Percentiles rank a stretch among this genome's conserved stretches.
Conservation (phyloP, 23 red algal species). For the Gracilaria gracilis region DNA sequence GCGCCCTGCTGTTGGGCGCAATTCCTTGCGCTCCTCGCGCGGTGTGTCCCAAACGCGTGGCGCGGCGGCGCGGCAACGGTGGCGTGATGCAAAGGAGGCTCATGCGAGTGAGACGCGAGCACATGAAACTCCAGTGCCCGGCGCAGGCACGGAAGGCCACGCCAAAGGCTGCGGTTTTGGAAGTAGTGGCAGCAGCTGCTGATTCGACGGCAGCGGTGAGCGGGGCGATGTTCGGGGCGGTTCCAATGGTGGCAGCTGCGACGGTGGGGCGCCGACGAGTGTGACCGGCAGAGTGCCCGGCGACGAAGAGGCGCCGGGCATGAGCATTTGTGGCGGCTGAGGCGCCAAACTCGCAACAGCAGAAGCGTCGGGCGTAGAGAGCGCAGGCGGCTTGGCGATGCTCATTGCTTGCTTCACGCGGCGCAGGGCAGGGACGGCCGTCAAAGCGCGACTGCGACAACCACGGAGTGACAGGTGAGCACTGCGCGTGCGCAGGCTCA, state of each 20-base stretch:
- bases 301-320: background rate
- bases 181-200: too few relatives aligned
- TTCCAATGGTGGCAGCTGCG: background rate
- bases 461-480: background rate
- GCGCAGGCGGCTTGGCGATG: background rate
- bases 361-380: background rate
- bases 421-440: too few relatives aligned
- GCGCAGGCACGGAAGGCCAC: too few relatives aligned
- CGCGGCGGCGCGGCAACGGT: background rate
- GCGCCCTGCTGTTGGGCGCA: background rate
- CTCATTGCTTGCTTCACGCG: too few relatives aligned
- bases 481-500: background rate
- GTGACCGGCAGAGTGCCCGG: background rate
- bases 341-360: background rate
- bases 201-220: background rate
- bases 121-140: too few relatives aligned
- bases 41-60: background rate
- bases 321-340: background rate
- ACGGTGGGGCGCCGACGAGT: background rate
- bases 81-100: background rate
- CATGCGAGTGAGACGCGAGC: too few relatives aligned
- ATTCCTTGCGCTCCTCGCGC: background rate
- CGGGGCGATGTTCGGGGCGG: too few relatives aligned
- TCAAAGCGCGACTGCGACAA: background rate
- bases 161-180: background rate